phyloP scores from a whole-genome alignment of 169 alveolate species.

The Plasmodium malariae region DNA sequence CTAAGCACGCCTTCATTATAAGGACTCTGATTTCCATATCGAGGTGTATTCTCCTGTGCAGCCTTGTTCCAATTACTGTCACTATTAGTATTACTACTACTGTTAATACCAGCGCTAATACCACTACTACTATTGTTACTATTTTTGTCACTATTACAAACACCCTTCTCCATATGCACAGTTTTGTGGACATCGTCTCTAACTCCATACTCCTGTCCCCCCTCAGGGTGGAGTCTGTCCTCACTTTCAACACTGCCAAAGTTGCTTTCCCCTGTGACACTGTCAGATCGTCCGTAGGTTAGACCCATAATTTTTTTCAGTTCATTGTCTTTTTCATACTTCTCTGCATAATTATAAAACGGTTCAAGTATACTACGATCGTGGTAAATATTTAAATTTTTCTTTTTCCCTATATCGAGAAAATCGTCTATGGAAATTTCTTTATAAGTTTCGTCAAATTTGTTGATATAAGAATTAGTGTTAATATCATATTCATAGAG shows the following conservation, averaged over 20 bases:
- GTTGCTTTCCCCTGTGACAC: not conserved
- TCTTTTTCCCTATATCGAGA: slow-evolving; percentile 23
- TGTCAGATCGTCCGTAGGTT: slow-evolving; percentile 24
- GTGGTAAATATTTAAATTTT: slow-evolving; percentile 45
- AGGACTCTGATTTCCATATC: not conserved
- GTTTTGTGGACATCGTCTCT: not conserved
- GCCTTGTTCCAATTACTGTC: not conserved
- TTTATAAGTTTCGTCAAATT: slow-evolving; percentile 37
- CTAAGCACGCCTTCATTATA: not conserved
- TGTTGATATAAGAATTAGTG: slow-evolving; percentile 56
- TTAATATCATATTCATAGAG: slow-evolving; percentile 59
- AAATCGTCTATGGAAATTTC: slow-evolving; percentile 36
- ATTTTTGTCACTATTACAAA: not conserved
- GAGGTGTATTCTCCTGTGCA: not conserved
- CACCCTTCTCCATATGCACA: not conserved
- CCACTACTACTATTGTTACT: not conserved
- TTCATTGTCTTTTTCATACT: slow-evolving; percentile 31
- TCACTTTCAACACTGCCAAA: no score
- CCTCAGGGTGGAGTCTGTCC: not conserved
- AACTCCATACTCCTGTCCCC: not conserved
- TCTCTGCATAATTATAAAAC: slow-evolving; percentile 32
- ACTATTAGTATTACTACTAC: not conserved
- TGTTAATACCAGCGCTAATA: not conserved
- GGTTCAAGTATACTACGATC: slow-evolving; percentile 20
- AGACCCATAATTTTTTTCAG: slow-evolving; percentile 52